Conservation (phyloP, 2,329 filamentous ascomycete species). For the Fusarium miscanthi region DNA sequence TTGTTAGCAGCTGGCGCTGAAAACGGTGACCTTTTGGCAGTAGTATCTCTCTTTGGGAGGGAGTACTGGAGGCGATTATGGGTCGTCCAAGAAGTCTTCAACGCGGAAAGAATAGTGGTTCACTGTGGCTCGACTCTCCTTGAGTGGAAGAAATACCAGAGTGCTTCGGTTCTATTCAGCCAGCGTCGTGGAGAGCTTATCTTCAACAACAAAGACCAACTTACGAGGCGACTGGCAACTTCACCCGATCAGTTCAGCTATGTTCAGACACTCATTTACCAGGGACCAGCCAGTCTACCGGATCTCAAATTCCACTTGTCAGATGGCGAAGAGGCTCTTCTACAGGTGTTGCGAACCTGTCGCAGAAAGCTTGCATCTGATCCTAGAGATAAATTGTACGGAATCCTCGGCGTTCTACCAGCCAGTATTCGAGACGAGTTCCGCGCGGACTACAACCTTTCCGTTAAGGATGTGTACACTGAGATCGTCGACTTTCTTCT, state of each 20-base stretch:
- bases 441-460: conserved; percentile 12
- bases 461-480: conserved; percentile 27
- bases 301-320: background rate
- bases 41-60: conserved; percentile 20
- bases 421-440: background rate
- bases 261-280: conserved; percentile 11
- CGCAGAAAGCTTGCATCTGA: conserved; percentile 18
- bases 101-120: conserved; percentile 10
- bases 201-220: conserved; percentile 3
- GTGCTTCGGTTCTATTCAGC: background rate
- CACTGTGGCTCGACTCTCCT: conserved; percentile 12
- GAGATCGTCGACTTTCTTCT: conserved; percentile 27
- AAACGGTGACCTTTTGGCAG: conserved; percentile 14
- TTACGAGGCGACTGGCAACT: background rate
- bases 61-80: conserved; percentile 28
- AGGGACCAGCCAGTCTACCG: conserved; percentile 10
- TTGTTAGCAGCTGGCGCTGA: background rate
- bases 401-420: conserved; percentile 16
- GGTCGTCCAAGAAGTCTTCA: conserved; percentile 26
- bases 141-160: conserved; percentile 9
- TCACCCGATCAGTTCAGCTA: conserved; percentile 18
- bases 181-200: background rate
- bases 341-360: conserved; percentile 11
- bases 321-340: background rate
- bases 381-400: conserved; percentile 22